phyloP scores from a whole-genome alignment of 148 eudicot species.

The Suaeda aralocaspica region DNA sequence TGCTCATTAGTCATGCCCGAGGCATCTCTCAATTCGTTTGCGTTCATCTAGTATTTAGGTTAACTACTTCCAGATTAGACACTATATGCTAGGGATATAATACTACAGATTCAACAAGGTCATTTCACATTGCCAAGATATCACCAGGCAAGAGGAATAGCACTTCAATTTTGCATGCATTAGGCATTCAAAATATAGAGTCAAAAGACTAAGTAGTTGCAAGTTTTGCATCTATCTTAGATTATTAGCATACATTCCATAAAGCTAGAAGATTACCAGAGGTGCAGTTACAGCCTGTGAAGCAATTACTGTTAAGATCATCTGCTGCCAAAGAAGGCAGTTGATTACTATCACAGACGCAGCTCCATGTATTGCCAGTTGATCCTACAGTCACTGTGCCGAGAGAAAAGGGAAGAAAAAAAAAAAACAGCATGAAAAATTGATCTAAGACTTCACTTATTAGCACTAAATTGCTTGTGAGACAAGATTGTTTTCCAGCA shows the following conservation, averaged over 20 bases:
- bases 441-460: not conserved
- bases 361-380: slow-evolving; percentile 49
- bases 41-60: not conserved
- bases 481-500: not conserved
- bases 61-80: not conserved
- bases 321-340: slow-evolving; percentile 49
- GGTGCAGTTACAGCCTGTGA: slow-evolving; percentile 69
- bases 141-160: not conserved
- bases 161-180: not conserved
- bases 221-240: not conserved
- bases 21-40: not conserved
- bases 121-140: not conserved
- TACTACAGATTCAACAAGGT: no score
- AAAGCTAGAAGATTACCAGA: slow-evolving; percentile 48
- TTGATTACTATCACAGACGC: slow-evolving; percentile 49
- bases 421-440: not conserved
- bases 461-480: not conserved
- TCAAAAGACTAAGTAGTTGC: not conserved
- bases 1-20: not conserved
- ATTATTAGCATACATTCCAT: not conserved
- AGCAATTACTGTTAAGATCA: slow-evolving; percentile 48
- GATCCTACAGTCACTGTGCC: slow-evolving; percentile 31
- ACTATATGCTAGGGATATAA: not conserved
- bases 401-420: not conserved
- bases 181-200: not conserved